Conservation (phyloP, 768 basidiomycete species). For the Mycena crocata region DNA sequence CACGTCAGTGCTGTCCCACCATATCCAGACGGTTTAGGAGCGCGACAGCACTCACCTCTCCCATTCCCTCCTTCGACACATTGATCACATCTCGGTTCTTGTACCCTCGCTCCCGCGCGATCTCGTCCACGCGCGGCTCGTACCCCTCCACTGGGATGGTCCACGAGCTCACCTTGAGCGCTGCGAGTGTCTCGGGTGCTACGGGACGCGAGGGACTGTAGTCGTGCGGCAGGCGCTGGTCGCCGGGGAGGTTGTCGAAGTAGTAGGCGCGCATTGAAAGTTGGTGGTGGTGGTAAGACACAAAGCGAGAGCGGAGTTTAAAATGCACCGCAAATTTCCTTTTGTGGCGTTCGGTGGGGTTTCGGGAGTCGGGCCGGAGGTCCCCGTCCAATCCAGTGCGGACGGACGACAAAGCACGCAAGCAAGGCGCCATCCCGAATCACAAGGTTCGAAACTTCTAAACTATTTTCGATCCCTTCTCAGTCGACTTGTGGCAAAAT, state of each 20-base stretch:
- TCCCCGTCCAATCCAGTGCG: too few species aligned
- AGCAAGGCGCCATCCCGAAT: too few species aligned
- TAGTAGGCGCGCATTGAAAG: slow-evolving; percentile 77
- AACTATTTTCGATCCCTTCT: too few species aligned
- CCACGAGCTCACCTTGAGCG: slow-evolving; percentile 77
- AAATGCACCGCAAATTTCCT: not conserved
- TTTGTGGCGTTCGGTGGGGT: too few species aligned
- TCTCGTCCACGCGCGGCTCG: slow-evolving; percentile 63
- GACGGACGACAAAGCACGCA: too few species aligned
- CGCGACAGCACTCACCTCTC: slow-evolving; percentile 54
- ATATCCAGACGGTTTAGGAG: too few species aligned
- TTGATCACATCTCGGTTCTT: slow-evolving; percentile 87
- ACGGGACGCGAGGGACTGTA: slow-evolving; percentile 68
- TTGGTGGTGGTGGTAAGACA: not conserved
- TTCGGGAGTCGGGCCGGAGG: too few species aligned
- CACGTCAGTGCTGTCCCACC: not conserved
- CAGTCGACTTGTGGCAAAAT: too few species aligned
- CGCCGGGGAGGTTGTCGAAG: slow-evolving; percentile 79
- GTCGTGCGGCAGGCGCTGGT: slow-evolving; percentile 87
- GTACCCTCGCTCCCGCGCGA: slow-evolving; percentile 79
- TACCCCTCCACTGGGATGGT: slow-evolving; percentile 74
- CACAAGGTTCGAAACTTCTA: too few species aligned
- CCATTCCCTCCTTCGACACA: slow-evolving; percentile 83
- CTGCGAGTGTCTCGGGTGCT: slow-evolving; percentile 56
- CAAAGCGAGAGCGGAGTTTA: not conserved